phyloP scores from a whole-genome alignment of 2,329 filamentous ascomycete species.

The Cladosporium oxysporum region DNA sequence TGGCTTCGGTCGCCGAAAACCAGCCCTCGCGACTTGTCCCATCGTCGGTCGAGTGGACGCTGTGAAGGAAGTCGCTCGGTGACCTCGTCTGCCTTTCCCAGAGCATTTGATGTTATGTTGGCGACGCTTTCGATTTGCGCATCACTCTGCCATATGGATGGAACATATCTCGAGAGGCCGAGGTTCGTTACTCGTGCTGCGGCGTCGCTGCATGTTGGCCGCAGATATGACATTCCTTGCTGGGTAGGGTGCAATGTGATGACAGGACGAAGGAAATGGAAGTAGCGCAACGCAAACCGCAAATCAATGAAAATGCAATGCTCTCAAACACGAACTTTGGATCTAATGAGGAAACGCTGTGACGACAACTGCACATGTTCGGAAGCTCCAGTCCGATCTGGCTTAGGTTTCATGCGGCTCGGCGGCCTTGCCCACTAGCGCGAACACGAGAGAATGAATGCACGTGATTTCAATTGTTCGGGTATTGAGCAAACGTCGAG shows the following conservation, averaged over 20 bases:
- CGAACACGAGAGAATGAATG: not conserved
- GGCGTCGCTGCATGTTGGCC: constrained; percentile 20
- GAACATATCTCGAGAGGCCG: constrained; percentile 4
- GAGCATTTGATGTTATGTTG: not conserved
- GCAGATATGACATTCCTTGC: constrained; percentile 20
- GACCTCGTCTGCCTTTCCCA: not conserved
- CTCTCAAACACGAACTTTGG: constrained; percentile 6
- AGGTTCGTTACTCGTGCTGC: constrained; percentile 15
- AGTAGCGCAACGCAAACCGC: not conserved
- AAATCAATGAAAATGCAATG: not conserved
- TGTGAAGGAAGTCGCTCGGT: constrained; percentile 28
- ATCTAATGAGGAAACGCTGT: constrained; percentile 1
- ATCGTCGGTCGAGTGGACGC: constrained; percentile 32
- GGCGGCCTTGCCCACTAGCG: not conserved
- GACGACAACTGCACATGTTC: not conserved
- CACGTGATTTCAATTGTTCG: not conserved
- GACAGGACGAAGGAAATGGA: not conserved
- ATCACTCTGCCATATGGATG: constrained; percentile 10
- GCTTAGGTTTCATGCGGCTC: not conserved
- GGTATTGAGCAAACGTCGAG: not conserved
- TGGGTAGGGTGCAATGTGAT: not conserved
- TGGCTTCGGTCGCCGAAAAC: constrained; percentile 21
- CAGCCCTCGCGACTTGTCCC: constrained; percentile 34
- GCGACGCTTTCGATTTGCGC: not conserved
- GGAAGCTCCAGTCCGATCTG: not conserved